Evolutionary conservation across 2,329 filamentous ascomycete species (phyloP).

Genomic region (Exophiala sideris): DNA sequence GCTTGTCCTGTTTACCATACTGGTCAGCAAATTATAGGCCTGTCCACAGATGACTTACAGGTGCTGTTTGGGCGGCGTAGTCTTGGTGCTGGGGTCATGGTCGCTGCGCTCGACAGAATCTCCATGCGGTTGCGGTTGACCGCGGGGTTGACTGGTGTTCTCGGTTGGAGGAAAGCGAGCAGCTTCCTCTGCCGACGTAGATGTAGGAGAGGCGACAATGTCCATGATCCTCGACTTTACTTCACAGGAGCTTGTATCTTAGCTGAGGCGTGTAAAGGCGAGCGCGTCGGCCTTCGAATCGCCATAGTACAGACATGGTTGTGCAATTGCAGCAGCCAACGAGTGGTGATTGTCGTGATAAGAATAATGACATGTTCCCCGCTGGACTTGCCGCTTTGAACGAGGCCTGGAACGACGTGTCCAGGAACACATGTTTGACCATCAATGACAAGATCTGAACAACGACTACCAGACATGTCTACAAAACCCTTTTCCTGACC

Average conservation of each 20-base stretch:
- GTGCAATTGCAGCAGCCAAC: background rate
- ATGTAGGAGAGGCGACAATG: conserved; percentile 28
- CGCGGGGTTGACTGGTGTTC: conserved; percentile 37
- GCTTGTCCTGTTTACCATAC: conserved; percentile 45
- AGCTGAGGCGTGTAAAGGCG: conserved; percentile 66
- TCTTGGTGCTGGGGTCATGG: conserved; percentile 9
- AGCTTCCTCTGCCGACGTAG: conserved; percentile 23
- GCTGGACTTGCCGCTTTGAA: conserved; percentile 11
- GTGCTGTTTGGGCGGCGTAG: conserved; percentile 40
- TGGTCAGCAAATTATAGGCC: conserved; percentile 1
- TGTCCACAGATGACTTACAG: conserved; percentile 39
- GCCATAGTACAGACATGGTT: conserved; percentile 2
- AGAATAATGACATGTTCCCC: conserved; percentile 4
- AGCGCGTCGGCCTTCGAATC: background rate
- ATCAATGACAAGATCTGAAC: no score
- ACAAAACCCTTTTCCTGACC: no score
- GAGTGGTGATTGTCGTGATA: background rate
- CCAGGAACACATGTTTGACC: no score
- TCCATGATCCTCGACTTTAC: conserved; percentile 28
- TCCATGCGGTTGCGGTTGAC: conserved; percentile 42
- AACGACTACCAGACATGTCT: no score
- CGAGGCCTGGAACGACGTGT: no score
- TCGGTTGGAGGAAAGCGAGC: conserved; percentile 9
- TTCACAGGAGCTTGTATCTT: conserved; percentile 29
- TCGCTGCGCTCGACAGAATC: conserved; percentile 44